These are phyloP conservation scores for Lyophyllum atratum DNA, from an alignment of 768 basidiomycete species.

Conservation along the genomic window DNA sequence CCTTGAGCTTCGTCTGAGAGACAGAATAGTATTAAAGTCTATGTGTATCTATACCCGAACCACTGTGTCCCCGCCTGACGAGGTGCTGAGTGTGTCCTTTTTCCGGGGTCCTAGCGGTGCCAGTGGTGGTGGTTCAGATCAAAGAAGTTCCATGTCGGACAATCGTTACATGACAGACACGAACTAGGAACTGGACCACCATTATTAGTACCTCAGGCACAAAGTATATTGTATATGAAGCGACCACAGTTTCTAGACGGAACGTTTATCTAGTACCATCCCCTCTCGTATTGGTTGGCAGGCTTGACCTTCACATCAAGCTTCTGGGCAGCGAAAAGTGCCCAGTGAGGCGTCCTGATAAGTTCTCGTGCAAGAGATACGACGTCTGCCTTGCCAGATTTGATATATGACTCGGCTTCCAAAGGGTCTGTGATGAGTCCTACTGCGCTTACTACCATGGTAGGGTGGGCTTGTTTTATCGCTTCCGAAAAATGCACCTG, in stretches of 20 bases:
- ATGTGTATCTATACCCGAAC: too few species aligned
- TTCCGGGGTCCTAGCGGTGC: too few species aligned
- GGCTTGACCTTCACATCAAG: conserved; percentile 67
- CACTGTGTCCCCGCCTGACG: too few species aligned
- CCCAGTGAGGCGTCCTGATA: conserved; percentile 67
- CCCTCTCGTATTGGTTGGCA: conserved; percentile 73
- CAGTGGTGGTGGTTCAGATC: too few species aligned
- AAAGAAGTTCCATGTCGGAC: too few species aligned
- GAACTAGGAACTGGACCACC: too few species aligned
- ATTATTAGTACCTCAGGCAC: not conserved
- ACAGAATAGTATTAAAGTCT: too few species aligned
- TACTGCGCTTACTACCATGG: conserved; percentile 60
- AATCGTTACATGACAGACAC: too few species aligned
- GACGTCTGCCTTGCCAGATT: conserved; percentile 67
- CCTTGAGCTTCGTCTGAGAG: too few species aligned
- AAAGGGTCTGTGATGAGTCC: conserved; percentile 70
- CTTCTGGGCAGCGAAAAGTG: conserved; percentile 59
- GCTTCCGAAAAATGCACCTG: conserved; percentile 71
- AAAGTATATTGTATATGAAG: not conserved
- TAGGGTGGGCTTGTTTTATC: conserved; percentile 60
- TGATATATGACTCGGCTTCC: conserved; percentile 57
- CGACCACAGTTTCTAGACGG: not conserved
- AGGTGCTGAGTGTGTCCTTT: too few species aligned
- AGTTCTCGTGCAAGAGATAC: conserved; percentile 69
- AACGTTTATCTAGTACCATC: conserved; percentile 33